Evolutionary conservation across 257 asterid species (phyloP).

Genomic region (Penstemon newberryi): DNA sequence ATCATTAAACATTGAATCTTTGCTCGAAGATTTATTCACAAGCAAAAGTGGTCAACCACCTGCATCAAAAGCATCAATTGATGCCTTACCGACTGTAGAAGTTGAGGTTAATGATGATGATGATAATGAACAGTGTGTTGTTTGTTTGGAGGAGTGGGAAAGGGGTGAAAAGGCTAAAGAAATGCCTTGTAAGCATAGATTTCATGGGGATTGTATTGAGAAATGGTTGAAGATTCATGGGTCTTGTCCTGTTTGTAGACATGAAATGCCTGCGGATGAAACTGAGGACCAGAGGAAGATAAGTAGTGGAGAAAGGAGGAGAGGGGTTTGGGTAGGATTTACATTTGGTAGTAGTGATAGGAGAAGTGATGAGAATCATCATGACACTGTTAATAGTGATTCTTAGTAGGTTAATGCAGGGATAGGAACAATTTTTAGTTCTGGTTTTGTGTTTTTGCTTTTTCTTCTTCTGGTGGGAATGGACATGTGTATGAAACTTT

Average conservation of each 20-base stretch:
- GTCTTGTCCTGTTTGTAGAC: slow-evolving; percentile 78
- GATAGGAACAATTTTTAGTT: slow-evolving; percentile 6
- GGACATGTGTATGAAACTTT: slow-evolving; percentile 6
- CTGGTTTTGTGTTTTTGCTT: background rate
- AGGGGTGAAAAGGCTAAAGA: slow-evolving; percentile 46
- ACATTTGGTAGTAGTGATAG: slow-evolving; percentile 24
- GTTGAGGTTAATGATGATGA: slow-evolving; percentile 28
- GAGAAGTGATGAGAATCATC: slow-evolving; percentile 20
- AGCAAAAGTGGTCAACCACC: slow-evolving; percentile 60
- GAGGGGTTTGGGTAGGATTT: slow-evolving; percentile 56
- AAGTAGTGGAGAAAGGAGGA: slow-evolving; percentile 39
- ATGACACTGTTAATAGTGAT: background rate
- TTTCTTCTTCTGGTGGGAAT: background rate
- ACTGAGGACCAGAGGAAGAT: slow-evolving; percentile 16
- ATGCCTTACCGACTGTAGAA: slow-evolving; percentile 49
- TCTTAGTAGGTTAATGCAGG: slow-evolving; percentile 6
- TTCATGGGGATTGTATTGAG: slow-evolving; percentile 59
- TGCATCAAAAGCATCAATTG: slow-evolving; percentile 71
- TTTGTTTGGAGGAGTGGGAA: slow-evolving; percentile 73
- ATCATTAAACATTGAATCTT: slow-evolving; percentile 32
- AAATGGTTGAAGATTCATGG: slow-evolving; percentile 75
- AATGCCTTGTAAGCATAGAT: slow-evolving; percentile 78
- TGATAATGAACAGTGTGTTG: slow-evolving; percentile 43
- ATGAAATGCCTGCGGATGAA: slow-evolving; percentile 67
- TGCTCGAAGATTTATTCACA: slow-evolving; percentile 38